phyloP scores from a whole-genome alignment of 495 filamentous ascomycete genomes.

The Aspergillus saccharolyticus region DNA sequence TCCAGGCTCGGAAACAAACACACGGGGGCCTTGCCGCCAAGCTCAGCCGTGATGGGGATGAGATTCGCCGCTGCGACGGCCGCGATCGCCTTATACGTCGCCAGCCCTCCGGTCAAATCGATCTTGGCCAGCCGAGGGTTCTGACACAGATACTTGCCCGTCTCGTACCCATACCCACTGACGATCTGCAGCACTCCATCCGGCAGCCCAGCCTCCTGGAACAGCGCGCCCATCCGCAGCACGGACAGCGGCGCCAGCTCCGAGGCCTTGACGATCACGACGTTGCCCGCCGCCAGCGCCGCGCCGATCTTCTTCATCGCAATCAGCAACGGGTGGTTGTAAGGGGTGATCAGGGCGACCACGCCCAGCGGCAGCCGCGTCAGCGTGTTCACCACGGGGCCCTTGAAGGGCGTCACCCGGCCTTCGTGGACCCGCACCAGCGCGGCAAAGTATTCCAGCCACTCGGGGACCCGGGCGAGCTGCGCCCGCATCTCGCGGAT shows the following conservation, averaged over 20 bases:
- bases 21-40: constrained; percentile 58
- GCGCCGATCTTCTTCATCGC: constrained; percentile 60
- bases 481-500: constrained; percentile 63
- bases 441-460: constrained; percentile 61
- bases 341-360: constrained; percentile 60
- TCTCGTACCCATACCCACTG: constrained; percentile 47
- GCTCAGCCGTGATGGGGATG: constrained; percentile 51
- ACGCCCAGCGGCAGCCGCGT: constrained; percentile 57
- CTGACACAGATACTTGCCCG: constrained; percentile 50
- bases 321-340: constrained; percentile 61
- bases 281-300: constrained; percentile 58
- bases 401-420: constrained; percentile 54
- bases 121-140: constrained; percentile 53
- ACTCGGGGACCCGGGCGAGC: constrained; percentile 54
- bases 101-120: constrained; percentile 55
- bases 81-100: constrained; percentile 43
- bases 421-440: constrained; percentile 57
- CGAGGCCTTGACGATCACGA: constrained; percentile 57
- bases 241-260: constrained; percentile 57
- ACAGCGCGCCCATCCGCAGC: constrained; percentile 44
- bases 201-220: constrained; percentile 51
- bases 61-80: constrained; percentile 46
- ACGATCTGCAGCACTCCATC: constrained; percentile 55
- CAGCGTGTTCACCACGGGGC: constrained; percentile 57
- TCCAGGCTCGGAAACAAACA: constrained; percentile 50